phyloP scores from a whole-genome alignment of 176 grass and related monocot genomes.

The Microstegium vimineum region DNA sequence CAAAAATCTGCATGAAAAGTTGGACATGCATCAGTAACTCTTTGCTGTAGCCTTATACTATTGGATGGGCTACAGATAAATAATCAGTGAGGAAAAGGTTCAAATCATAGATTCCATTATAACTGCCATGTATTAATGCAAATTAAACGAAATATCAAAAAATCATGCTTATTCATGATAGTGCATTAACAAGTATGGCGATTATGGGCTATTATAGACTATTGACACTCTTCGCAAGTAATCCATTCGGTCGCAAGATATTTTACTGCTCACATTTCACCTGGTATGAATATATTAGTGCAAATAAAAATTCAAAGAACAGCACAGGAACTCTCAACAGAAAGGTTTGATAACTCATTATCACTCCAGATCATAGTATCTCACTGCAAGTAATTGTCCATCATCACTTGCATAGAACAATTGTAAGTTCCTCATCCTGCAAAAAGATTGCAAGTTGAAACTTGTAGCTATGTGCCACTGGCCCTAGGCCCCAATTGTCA shows the following conservation, averaged over 20 bases:
- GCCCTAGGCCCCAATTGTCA: not conserved
- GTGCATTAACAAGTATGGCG: not conserved
- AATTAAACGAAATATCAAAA: slow-evolving; percentile 1
- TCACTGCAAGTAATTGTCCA: not conserved
- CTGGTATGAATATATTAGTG: not conserved
- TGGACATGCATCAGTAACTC: slow-evolving; percentile 21
- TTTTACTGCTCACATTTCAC: not conserved
- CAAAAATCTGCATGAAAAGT: slow-evolving; percentile 75
- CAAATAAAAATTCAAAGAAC: not conserved
- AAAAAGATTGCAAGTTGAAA: not conserved
- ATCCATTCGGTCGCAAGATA: not conserved
- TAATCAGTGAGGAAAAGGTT: not conserved
- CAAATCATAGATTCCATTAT: slow-evolving; percentile 5
- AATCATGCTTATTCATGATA: not conserved
- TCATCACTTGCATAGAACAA: not conserved
- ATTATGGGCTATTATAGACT: not conserved
- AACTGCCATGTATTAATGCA: not conserved
- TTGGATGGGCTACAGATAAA: not conserved
- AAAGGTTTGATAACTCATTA: not conserved
- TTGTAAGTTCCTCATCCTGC: not conserved
- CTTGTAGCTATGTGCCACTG: not conserved
- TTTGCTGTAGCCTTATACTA: slow-evolving; percentile 3
- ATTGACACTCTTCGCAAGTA: not conserved
- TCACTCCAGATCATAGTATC: not conserved
- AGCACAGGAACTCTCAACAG: not conserved